Evolutionary conservation across 2,329 filamentous ascomycete species (phyloP), one percentile per base, ranked within the genome.

Genomic region (Monilinia polystroma): DNA sequence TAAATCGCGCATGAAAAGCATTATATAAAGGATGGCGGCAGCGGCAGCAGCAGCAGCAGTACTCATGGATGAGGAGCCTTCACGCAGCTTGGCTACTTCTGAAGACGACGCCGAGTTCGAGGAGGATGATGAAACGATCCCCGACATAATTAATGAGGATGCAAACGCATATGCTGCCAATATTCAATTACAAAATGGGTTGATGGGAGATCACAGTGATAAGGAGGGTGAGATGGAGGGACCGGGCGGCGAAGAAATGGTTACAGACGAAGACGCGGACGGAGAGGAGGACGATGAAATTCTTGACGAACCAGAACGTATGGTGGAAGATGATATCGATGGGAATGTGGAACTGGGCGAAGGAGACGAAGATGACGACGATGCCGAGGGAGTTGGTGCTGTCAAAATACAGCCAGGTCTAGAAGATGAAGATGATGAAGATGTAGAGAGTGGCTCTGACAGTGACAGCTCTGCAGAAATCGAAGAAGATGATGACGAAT

Each of bases 401-500:
- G 75, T 76, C 14, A 77, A 77, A 68, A 76, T 77, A 60, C 73
- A 76, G 57, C 73, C 76, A 41, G 73, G 72, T 2, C 56, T 70
- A 45, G 51, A 68, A 20, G 72, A 74, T 14, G 76, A 79, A 43
- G 79, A 81, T 23, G 76, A 79, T 67, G 78, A 77, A 66, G 78
- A 77, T 23, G 78, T 77, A 32, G 73, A 75, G 26, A 70, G 70
- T 43, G 70, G 64, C n/a, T 70, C 69, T 32, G 72, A 76, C 14
- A 73, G 75, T 43, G 73, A 73, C 53, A 64, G 59, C 63, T 72
- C 71, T 57, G 73, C 67, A 23, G 74, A 71, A 66, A 63, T 66
- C 59, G 71, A 66, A n/a, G 75, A 73, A 10, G 74, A 72, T 63
- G 86, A 84, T 47, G 84, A 82, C 12, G 85, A 85, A 52, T 87